These are phyloP conservation scores for Solanum virginianum DNA, from an alignment of 257 asterid species.

Conservation along the genomic window DNA sequence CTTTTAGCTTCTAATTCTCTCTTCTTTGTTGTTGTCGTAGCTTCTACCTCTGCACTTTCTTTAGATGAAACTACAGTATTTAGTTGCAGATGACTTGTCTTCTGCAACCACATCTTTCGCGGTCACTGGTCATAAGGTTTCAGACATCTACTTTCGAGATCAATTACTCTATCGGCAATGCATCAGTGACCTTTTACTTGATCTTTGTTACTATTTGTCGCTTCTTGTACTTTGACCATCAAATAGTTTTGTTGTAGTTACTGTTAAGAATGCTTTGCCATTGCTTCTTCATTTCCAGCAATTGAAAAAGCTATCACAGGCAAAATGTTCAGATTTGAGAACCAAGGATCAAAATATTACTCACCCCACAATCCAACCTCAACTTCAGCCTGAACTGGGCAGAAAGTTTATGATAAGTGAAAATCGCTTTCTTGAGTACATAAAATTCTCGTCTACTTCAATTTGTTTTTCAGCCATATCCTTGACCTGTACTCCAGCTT, in stretches of 20 bases:
- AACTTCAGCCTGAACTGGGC: background rate
- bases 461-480: slow-evolving; percentile 99
- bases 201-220: background rate
- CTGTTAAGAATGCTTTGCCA: background rate
- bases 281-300: background rate
- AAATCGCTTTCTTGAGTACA: slow-evolving; percentile 65
- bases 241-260: background rate
- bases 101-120: background rate
- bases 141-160: background rate
- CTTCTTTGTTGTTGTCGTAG: background rate
- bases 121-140: background rate
- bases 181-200: background rate
- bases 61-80: background rate
- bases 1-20: background rate
- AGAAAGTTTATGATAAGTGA: background rate
- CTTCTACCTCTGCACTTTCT: background rate
- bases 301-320: background rate
- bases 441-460: slow-evolving; percentile 82
- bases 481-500: slow-evolving; percentile 96
- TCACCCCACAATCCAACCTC: background rate
- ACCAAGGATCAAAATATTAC: background rate
- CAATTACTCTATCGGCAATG: background rate
- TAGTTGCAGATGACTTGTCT: background rate
- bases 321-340: background rate
- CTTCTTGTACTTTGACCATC: background rate